phyloP scores from a whole-genome alignment of 495 filamentous ascomycete species.

The Xylaria bambusicola region DNA sequence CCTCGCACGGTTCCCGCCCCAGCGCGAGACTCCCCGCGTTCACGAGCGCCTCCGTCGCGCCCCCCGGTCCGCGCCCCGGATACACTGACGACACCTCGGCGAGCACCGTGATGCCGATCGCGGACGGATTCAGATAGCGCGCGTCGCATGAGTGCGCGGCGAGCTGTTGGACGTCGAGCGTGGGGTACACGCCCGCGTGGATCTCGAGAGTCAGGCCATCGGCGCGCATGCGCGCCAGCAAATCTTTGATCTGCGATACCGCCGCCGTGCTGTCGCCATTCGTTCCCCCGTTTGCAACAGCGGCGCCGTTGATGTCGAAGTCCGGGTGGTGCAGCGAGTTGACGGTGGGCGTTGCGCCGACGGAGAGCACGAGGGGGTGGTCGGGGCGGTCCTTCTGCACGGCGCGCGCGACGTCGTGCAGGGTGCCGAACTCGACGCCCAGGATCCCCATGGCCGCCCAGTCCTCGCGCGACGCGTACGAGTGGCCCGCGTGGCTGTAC shows the following conservation, averaged over 20 bases:
- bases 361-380: constrained; percentile 61
- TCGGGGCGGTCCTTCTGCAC: constrained; percentile 32
- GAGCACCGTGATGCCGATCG: constrained; percentile 69
- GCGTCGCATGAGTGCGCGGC: constrained; percentile 62
- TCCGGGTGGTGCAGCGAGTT: constrained; percentile 52
- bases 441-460: constrained; percentile 59
- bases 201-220: constrained; percentile 57
- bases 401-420: constrained; percentile 50
- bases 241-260: constrained; percentile 21
- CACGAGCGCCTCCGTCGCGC: constrained; percentile 66
- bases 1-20: constrained; percentile 71
- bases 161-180: constrained; percentile 81
- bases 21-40: constrained; percentile 71
- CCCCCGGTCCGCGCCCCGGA: constrained; percentile 50
- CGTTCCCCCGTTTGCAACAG: background rate
- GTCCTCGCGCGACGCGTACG: constrained; percentile 59
- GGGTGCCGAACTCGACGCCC: constrained; percentile 59
- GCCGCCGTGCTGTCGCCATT: background rate
- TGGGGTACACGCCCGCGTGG: constrained; percentile 72
- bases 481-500: constrained; percentile 80
- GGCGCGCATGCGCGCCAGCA: constrained; percentile 33
- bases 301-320: constrained; percentile 7
- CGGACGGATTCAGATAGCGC: constrained; percentile 43
- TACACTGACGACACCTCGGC: constrained; percentile 76
- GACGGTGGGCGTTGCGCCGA: constrained; percentile 82